These are phyloP conservation scores for Rosa multiflora DNA, from an alignment of 306 rosid species.

Conservation along the genomic window DNA sequence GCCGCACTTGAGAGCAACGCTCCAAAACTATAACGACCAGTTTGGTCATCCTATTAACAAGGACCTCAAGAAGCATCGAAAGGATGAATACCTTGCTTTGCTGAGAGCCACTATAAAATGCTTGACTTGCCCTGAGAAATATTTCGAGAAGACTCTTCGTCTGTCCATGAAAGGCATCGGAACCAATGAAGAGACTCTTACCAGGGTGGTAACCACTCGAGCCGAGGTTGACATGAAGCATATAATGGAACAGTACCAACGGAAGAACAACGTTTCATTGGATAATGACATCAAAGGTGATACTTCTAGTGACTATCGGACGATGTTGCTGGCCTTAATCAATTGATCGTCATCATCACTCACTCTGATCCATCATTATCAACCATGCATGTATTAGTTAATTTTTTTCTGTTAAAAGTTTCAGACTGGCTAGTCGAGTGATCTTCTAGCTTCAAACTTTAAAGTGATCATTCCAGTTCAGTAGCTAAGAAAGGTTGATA, in stretches of 20 bases:
- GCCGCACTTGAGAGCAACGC: constrained; percentile 35
- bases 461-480: not conserved
- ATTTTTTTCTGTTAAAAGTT: not conserved
- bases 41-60: constrained; percentile 32
- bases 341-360: not conserved
- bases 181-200: constrained; percentile 34
- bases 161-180: constrained; percentile 32
- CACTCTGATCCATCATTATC: not conserved
- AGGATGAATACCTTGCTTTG: constrained; percentile 28
- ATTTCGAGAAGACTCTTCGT: constrained; percentile 31
- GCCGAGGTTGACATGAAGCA: constrained; percentile 32
- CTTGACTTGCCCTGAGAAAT: constrained; percentile 31
- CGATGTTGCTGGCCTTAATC: constrained; percentile 30
- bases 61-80: constrained; percentile 29
- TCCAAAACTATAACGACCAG: constrained; percentile 32
- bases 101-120: constrained; percentile 32
- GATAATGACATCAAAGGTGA: constrained; percentile 22
- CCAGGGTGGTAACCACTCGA: constrained; percentile 33
- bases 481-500: not conserved
- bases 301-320: constrained; percentile 31
- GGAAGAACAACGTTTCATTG: constrained; percentile 27
- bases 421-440: not conserved
- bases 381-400: not conserved
- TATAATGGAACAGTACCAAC: constrained; percentile 30
- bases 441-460: not conserved